phyloP scores from a whole-genome alignment of 768 basidiomycete species.

The Boletus tomentosulus region DNA sequence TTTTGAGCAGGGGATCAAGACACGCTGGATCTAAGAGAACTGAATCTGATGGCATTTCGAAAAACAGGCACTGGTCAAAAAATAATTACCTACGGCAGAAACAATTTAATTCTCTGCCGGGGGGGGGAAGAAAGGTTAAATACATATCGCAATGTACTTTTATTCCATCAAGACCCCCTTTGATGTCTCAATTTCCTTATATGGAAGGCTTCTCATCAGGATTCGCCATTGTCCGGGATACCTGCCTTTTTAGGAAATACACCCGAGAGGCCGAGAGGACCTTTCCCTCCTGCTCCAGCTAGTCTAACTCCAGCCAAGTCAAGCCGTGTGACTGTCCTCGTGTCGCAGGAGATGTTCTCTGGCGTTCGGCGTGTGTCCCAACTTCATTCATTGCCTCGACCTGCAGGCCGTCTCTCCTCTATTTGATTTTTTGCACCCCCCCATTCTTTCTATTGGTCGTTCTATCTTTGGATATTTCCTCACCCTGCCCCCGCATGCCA shows the following conservation, averaged over 20 bases:
- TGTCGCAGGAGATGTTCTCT: neutral
- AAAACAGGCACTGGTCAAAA: constrained; percentile 5
- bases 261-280: constrained; percentile 10
- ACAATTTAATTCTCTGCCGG: neutral
- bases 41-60: constrained; percentile 16
- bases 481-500: neutral
- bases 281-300: neutral
- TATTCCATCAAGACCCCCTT: constrained; percentile 5
- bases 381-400: neutral
- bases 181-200: constrained; percentile 14
- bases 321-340: neutral
- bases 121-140: neutral
- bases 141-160: neutral
- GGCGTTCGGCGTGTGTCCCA: neutral
- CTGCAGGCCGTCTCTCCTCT: neutral
- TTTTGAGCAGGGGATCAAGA: neutral
- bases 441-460: neutral
- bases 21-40: constrained; percentile 18
- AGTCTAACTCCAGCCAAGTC: neutral
- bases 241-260: constrained; percentile 3
- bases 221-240: constrained; percentile 13
- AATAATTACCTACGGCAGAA: neutral
- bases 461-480: neutral
- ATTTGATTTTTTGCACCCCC: neutral
- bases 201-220: constrained; percentile 15